phyloP scores from a whole-genome alignment of 1,139 yeast species.

The Hyphopichia pseudoburtonii region DNA sequence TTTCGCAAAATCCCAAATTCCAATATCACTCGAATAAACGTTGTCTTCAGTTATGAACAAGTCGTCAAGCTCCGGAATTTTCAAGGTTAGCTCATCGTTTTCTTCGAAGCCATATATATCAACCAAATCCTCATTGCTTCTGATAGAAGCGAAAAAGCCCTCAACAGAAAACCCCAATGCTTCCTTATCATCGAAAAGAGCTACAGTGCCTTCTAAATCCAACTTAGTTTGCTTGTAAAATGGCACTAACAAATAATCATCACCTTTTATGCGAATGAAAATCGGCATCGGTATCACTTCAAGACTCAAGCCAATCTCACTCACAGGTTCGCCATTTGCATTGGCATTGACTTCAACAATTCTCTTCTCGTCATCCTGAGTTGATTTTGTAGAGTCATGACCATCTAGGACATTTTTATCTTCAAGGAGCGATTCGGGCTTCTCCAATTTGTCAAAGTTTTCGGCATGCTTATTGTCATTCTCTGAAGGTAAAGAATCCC shows the following conservation, averaged over 20 bases:
- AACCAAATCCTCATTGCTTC: conserved; percentile 28
- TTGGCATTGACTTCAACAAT: not conserved
- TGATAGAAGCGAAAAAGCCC: conserved; percentile 25
- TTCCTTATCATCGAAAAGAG: conserved; percentile 23
- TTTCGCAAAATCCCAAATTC: conserved; percentile 32
- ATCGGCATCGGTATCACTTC: conserved; percentile 16
- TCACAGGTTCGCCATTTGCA: not conserved
- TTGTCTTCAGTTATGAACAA: conserved; percentile 42
- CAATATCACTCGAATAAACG: conserved; percentile 29
- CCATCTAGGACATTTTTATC: too few relatives aligned
- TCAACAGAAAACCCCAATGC: conserved; percentile 20
- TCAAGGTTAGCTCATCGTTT: conserved; percentile 32
- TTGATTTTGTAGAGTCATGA: too few relatives aligned
- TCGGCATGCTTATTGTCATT: too few relatives aligned
- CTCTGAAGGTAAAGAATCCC: too few relatives aligned
- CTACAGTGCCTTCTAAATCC: conserved; percentile 15
- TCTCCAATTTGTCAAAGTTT: too few relatives aligned
- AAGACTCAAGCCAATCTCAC: too few relatives aligned
- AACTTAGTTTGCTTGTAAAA: conserved; percentile 10
- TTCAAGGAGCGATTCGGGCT: too few relatives aligned
- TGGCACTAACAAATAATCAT: conserved; percentile 27
- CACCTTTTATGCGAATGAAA: conserved; percentile 18
- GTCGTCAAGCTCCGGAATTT: conserved; percentile 30
- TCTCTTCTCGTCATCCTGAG: not conserved
- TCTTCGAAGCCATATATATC: conserved; percentile 25